A percentile compares a stretch with the other conserved stretches of the same genome.
Evolutionary conservation across 495 filamentous ascomycete species (phyloP).

Genomic region (Aspergillus baeticus): DNA sequence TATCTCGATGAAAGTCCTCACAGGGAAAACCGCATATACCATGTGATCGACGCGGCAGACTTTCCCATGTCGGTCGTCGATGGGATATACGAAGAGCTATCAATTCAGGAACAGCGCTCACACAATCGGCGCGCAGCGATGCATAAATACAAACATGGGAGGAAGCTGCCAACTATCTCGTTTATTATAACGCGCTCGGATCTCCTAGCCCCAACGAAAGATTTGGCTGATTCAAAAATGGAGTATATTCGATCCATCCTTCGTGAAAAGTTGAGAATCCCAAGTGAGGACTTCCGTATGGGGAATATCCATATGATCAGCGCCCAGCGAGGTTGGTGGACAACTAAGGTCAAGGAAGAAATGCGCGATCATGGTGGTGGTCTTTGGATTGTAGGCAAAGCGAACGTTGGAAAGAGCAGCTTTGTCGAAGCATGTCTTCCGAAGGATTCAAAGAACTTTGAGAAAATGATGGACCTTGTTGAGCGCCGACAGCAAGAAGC

Average conservation of each 20-base stretch:
- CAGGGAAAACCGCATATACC: slow-evolving; percentile 89
- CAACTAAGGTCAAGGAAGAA: slow-evolving; percentile 76
- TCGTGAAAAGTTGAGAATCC: slow-evolving; percentile 63
- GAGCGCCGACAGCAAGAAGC: slow-evolving; percentile 27
- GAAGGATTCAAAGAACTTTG: slow-evolving; percentile 62
- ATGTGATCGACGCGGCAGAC: slow-evolving; percentile 96
- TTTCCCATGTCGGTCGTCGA: slow-evolving; percentile 90
- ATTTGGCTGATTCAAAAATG: slow-evolving; percentile 79
- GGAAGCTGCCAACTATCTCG: slow-evolving; percentile 62
- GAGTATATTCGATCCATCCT: slow-evolving; percentile 74
- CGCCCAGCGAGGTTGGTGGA: slow-evolving; percentile 85
- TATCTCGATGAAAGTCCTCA: slow-evolving; percentile 85
- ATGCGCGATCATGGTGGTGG: slow-evolving; percentile 78
- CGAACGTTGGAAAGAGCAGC: slow-evolving; percentile 94
- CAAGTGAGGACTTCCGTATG: slow-evolving; percentile 62
- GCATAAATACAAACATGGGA: slow-evolving; percentile 59
- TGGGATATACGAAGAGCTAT: slow-evolving; percentile 57
- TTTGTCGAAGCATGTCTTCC: slow-evolving; percentile 84
- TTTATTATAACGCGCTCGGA: slow-evolving; percentile 92
- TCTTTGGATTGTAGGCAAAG: slow-evolving; percentile 97
- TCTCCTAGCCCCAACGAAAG: slow-evolving; percentile 74
- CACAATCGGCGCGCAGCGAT: slow-evolving; percentile 69
- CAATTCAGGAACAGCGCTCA: slow-evolving; percentile 64
- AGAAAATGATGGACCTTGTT: slow-evolving; percentile 36
- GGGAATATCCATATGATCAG: slow-evolving; percentile 85